phyloP scores from a whole-genome alignment of 2,329 filamentous ascomycete genomes.

The Aspergillus brasiliensis region DNA sequence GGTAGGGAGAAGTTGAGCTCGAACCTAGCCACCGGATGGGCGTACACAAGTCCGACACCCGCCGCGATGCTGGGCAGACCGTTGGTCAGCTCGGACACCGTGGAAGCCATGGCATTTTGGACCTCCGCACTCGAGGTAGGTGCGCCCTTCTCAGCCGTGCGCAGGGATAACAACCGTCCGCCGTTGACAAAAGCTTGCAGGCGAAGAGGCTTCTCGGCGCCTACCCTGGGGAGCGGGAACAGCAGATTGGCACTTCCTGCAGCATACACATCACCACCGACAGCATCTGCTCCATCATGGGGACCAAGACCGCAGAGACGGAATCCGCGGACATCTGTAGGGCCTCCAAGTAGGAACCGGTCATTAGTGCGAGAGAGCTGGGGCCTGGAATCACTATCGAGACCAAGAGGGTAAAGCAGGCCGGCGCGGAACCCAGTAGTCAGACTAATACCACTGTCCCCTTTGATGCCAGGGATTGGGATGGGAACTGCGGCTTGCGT shows the following conservation, averaged over 20 bases:
- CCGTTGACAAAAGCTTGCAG: constrained; percentile 91
- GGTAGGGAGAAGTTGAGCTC: constrained; percentile 95
- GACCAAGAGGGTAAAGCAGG: constrained; percentile 76
- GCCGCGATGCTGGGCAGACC: constrained; percentile 83
- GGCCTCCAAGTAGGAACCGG: constrained; percentile 91
- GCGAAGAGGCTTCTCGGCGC: constrained; percentile 79
- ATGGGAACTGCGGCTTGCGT: constrained; percentile 75
- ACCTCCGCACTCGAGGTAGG: constrained; percentile 53
- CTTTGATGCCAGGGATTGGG: constrained; percentile 67
- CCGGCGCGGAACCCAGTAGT: constrained; percentile 81
- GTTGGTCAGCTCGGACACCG: constrained; percentile 69
- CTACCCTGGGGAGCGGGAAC: constrained; percentile 78
- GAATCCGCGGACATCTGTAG: constrained; percentile 93
- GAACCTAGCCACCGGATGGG: constrained; percentile 88
- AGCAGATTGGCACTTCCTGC: constrained; percentile 86
- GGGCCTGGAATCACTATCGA: constrained; percentile 57
- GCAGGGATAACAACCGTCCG: constrained; percentile 78
- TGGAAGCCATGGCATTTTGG: constrained; percentile 52
- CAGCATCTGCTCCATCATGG: constrained; percentile 78
- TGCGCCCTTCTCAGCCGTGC: constrained; percentile 53
- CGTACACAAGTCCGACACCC: constrained; percentile 89
- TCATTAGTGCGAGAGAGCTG: constrained; percentile 83
- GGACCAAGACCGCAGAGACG: constrained; percentile 86
- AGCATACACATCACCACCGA: constrained; percentile 89
- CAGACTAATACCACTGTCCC: constrained; percentile 76